Percentiles rank a stretch among this genome's conserved stretches.
Conservation (phyloP, 306 rosid species). For the Canavalia ensiformis region DNA sequence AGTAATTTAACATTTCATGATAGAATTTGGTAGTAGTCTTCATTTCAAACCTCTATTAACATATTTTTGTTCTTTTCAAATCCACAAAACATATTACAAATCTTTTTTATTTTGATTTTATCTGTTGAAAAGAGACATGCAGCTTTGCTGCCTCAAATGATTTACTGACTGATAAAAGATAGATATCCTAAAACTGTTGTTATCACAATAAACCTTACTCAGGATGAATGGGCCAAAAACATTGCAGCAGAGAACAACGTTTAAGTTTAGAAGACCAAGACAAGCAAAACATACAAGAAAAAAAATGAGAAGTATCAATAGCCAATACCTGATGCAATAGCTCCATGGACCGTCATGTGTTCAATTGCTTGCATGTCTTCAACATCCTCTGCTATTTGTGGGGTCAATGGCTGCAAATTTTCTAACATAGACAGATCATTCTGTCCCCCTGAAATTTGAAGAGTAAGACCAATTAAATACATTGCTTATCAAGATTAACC, state of each 20-base stretch:
- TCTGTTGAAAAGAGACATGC: conserved; percentile 16
- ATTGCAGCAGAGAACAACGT: conserved; percentile 4
- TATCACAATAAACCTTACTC: neutral
- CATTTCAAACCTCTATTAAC: conserved; percentile 8
- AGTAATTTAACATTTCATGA: neutral
- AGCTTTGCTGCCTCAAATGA: conserved; percentile 19
- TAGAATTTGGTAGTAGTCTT: neutral
- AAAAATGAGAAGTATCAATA: neutral
- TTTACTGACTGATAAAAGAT: neutral
- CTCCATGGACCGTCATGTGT: conserved; percentile 74
- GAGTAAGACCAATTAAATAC: conserved; percentile 50
- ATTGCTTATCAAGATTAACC: conserved; percentile 27
- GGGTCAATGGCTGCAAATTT: conserved; percentile 77
- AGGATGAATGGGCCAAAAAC: neutral
- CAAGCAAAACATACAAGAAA: conserved; percentile 20
- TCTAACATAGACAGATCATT: conserved; percentile 57
- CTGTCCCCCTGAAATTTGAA: conserved; percentile 62
- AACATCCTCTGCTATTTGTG: conserved; percentile 65
- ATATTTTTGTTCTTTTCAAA: conserved; percentile 2
- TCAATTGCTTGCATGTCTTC: conserved; percentile 75
- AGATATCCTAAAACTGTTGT: conserved; percentile 9
- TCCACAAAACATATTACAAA: neutral
- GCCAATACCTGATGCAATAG: conserved; percentile 74
- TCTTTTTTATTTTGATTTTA: conserved; percentile 13
- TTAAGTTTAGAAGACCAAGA: conserved; percentile 25